Conservation (phyloP, 2,329 filamentous ascomycete genomes). For the Diaporthe australafricana region DNA sequence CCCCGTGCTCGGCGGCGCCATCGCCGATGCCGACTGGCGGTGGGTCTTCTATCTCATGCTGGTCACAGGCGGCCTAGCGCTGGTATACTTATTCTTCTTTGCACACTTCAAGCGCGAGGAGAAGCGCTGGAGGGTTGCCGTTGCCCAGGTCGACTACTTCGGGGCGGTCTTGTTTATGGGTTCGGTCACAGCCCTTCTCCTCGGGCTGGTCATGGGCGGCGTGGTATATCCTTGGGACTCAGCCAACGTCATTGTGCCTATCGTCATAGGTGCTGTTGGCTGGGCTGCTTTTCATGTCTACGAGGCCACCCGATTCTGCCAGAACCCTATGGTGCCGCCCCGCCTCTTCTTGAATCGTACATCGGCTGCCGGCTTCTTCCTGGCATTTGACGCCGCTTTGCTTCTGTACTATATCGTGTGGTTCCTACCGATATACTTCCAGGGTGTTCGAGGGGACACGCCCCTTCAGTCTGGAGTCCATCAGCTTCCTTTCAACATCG, state of each 20-base stretch:
- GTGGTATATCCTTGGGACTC: constrained; percentile 10
- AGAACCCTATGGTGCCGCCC: constrained; percentile 52
- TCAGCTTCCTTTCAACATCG: constrained; percentile 40
- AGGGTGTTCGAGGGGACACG: constrained; percentile 47
- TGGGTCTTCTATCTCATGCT: constrained; percentile 51
- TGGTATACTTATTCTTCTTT: background rate
- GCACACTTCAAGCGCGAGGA: background rate
- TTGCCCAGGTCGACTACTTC: background rate
- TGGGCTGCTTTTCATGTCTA: background rate
- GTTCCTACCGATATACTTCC: constrained; percentile 58
- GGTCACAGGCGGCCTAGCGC: background rate
- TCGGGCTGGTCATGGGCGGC: background rate
- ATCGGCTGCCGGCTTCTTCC: constrained; percentile 42
- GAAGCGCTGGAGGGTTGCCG: background rate
- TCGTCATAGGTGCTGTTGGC: background rate
- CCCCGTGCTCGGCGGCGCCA: constrained; percentile 43
- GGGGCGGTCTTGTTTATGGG: background rate
- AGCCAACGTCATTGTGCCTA: background rate
- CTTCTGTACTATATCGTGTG: constrained; percentile 48
- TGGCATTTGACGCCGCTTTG: constrained; percentile 52
- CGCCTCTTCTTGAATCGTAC: constrained; percentile 58
- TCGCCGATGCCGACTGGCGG: constrained; percentile 46
- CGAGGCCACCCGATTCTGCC: background rate
- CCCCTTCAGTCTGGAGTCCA: constrained; percentile 42
- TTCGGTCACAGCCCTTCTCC: background rate